Conservation (phyloP, 2,329 filamentous ascomycete species). For the Seiridium unicorne region DNA sequence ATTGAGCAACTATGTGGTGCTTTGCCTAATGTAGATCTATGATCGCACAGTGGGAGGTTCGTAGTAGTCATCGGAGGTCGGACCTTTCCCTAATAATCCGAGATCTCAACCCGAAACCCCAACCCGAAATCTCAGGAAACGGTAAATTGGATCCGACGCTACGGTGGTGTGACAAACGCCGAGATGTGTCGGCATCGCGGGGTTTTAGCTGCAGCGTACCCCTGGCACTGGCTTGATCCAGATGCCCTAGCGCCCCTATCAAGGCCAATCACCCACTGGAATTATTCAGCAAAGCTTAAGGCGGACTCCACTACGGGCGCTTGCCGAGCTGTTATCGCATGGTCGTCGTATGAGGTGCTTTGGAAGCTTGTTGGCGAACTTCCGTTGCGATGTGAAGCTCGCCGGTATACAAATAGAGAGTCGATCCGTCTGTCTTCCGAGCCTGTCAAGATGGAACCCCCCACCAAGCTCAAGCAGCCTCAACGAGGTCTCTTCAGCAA, state of each 20-base stretch:
- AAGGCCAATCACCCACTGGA: constrained; percentile 6
- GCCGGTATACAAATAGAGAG: not conserved
- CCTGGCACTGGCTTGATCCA: not conserved
- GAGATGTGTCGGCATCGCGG: not conserved
- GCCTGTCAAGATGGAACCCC: constrained; percentile 6
- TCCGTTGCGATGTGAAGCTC: not conserved
- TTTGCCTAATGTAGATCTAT: too few species aligned
- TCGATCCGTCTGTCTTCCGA: not conserved
- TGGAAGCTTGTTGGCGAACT: not conserved
- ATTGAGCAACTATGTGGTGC: too few species aligned
- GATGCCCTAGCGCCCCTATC: not conserved
- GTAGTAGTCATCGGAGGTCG: too few species aligned
- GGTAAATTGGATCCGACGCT: too few species aligned
- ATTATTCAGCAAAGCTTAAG: constrained; percentile 11
- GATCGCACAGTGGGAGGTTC: too few species aligned
- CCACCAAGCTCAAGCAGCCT: constrained; percentile 1
- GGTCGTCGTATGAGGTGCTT: constrained; percentile 8
- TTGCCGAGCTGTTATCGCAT: constrained; percentile 11
- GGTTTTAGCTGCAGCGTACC: not conserved
- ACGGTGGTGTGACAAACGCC: too few species aligned
- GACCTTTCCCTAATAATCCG: too few species aligned
- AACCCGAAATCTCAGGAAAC: too few species aligned
- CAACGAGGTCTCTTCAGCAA: constrained; percentile 9
- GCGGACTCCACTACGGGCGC: not conserved
- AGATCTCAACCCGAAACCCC: too few species aligned